phyloP scores from a whole-genome alignment of 2,329 filamentous ascomycete species.

The Verticillium klebahnii region DNA sequence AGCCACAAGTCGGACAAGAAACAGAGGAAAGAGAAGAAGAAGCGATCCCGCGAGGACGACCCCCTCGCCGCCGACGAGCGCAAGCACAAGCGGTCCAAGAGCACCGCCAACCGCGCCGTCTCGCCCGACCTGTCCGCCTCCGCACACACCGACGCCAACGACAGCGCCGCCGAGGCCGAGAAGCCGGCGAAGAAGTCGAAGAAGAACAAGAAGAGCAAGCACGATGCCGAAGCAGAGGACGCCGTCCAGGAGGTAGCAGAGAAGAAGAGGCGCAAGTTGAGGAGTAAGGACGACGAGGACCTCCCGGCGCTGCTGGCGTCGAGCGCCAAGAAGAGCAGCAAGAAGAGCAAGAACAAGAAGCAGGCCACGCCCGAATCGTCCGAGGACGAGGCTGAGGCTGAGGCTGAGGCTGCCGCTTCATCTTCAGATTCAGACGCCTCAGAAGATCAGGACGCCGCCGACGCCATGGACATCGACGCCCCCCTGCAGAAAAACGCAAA shows the following conservation, averaged over 20 bases:
- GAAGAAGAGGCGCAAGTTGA: not conserved
- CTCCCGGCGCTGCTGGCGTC: constrained; percentile 3
- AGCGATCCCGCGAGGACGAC: constrained; percentile 41
- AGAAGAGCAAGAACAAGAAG: constrained; percentile 20
- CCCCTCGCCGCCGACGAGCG: constrained; percentile 31
- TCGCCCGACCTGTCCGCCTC: not conserved
- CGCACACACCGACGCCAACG: constrained; percentile 8
- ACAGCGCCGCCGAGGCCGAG: constrained; percentile 13
- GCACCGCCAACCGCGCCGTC: constrained; percentile 19
- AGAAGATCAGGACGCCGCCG: constrained; percentile 14
- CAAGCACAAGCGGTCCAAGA: constrained; percentile 47
- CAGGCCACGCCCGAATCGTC: constrained; percentile 16
- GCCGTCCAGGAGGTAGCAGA: constrained; percentile 3
- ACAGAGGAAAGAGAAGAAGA: constrained; percentile 35
- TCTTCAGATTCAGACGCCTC: not conserved
- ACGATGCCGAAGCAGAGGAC: not conserved
- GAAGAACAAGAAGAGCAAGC: not conserved
- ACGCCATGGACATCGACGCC: constrained; percentile 36
- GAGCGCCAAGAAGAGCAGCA: constrained; percentile 19
- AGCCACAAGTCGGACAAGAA: constrained; percentile 31
- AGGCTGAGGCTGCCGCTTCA: not conserved
- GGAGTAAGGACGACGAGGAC: not conserved
- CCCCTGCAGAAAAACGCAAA: constrained; percentile 18
- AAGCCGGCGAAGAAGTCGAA: constrained; percentile 1
- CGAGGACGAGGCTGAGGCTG: constrained; percentile 6